Evolutionary conservation across 2,329 filamentous ascomycete species (phyloP).

Genomic region (Pleomassaria siparia): DNA sequence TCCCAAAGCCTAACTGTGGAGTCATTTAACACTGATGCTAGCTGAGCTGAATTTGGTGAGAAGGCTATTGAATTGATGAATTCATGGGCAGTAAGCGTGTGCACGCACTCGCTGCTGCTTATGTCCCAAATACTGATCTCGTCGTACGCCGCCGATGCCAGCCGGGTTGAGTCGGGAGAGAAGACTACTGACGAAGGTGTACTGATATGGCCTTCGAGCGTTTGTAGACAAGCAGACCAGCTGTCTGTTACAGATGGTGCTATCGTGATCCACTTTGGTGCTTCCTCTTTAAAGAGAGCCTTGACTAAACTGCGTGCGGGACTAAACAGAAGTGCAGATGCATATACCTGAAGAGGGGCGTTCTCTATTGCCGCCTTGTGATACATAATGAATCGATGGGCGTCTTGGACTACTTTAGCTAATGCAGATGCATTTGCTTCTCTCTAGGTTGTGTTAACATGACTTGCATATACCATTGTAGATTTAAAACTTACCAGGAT

Average conservation of each 20-base stretch:
- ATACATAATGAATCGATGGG: conserved; percentile 17
- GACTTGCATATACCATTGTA: conserved; percentile 3
- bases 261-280: conserved; percentile 13
- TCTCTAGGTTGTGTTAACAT: conserved; percentile 5
- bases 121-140: too few species aligned
- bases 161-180: conserved; percentile 12
- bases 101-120: too few species aligned
- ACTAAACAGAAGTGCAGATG: conserved; percentile 20
- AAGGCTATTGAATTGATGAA: too few species aligned
- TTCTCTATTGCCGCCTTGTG: conserved; percentile 16
- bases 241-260: conserved; percentile 13
- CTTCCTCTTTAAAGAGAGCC: conserved; percentile 12
- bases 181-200: conserved; percentile 13
- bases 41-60: too few species aligned
- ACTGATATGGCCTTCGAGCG: conserved; percentile 16
- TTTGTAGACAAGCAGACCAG: conserved; percentile 16
- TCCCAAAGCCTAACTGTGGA: too few species aligned
- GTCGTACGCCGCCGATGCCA: too few species aligned
- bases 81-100: too few species aligned
- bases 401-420: conserved; percentile 6
- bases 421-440: neutral
- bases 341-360: conserved; percentile 18
- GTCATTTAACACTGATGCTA: too few species aligned
- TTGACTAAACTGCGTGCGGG: conserved; percentile 14
- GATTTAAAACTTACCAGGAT: conserved; percentile 8